Evolutionary conservation across 164 flowering plant genomes (phyloP), one percentile per base, ranked within the genome.

Genomic region (Umbilicus rupestris): DNA sequence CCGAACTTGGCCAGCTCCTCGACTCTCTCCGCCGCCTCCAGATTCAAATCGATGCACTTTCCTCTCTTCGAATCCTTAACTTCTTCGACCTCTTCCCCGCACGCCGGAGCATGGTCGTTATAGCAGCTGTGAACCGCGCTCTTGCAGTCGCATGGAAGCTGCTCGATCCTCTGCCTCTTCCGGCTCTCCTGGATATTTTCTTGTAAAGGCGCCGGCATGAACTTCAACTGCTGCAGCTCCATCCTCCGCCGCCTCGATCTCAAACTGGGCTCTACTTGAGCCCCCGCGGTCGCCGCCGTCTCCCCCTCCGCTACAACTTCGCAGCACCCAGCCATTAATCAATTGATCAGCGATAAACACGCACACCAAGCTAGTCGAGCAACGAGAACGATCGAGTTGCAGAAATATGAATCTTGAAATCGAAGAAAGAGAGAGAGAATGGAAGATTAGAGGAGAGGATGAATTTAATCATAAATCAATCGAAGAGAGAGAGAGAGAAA

Each of bases 271-370:
- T 63, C 42, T 35, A 16, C 65, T 26, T 20, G 29, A 19, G 45
- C 35, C 6, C 35, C 1, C 26, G 57, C 3, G 29, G 29, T 30
- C 22, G 55, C 39, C 6, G 65, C 31, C 5, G 84, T 22, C 64
- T 84, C 78, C 19, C 71, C 75, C 35, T 83, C 84, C 7, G 74
- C 73, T 11, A 76, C 81, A 16, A 83, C 77, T 44, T 73, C 84
- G 26, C 83, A 81, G 62, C 87, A 85, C 35, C 82, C 81, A 49
- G 81, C 88, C 58, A 85, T 85, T 83, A 83, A 79, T 50, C 31
- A 14, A 41, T 19, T 16, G 12, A 10, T n/a, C 16, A 5, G 1
- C 2, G 24, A 17, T 19, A 55, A 11, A 50, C 55, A 47, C 55
- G 1, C 20, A 5, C 24, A 2, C 4, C 29, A 52, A 24, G 8